Evolutionary conservation across 805 yeast genomes (phyloP).

Genomic region (Cyberlindnera euphorbiiphila): DNA sequence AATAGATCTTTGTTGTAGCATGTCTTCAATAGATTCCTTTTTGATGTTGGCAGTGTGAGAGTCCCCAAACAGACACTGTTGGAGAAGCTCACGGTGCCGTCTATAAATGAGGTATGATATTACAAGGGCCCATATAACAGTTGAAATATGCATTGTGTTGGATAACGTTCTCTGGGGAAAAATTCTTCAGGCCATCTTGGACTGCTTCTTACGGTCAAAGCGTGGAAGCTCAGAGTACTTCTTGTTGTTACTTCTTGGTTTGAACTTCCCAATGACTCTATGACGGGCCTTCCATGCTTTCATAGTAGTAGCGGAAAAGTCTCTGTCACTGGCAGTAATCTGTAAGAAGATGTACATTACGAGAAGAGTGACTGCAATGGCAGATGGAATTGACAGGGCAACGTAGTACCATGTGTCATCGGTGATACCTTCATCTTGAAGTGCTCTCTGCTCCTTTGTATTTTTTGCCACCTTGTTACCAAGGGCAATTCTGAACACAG

Average conservation of each 20-base stretch:
- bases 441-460: constrained; percentile 39
- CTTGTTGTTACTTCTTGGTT: constrained; percentile 34
- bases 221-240: constrained; percentile 40
- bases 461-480: constrained; percentile 40
- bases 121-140: too few relatives aligned
- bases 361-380: constrained; percentile 55
- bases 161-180: too few relatives aligned
- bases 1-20: constrained; percentile 8
- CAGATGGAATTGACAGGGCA: constrained; percentile 64
- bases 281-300: constrained; percentile 34
- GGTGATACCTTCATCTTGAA: constrained; percentile 41
- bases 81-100: constrained; percentile 1
- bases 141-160: too few relatives aligned
- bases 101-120: too few relatives aligned
- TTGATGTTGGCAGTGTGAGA: constrained; percentile 5
- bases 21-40: constrained; percentile 20
- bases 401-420: constrained; percentile 55
- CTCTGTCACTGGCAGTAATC: constrained; percentile 53
- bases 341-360: constrained; percentile 62
- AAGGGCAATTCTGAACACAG: constrained; percentile 41
- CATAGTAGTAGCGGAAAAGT: constrained; percentile 41
- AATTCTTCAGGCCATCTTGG: constrained; percentile 5
- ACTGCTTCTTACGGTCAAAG: constrained; percentile 25
- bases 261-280: constrained; percentile 38
- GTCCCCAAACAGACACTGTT: too few relatives aligned